Conservation (phyloP, 257 asterid species). For the Fraxinus pennsylvanica region DNA sequence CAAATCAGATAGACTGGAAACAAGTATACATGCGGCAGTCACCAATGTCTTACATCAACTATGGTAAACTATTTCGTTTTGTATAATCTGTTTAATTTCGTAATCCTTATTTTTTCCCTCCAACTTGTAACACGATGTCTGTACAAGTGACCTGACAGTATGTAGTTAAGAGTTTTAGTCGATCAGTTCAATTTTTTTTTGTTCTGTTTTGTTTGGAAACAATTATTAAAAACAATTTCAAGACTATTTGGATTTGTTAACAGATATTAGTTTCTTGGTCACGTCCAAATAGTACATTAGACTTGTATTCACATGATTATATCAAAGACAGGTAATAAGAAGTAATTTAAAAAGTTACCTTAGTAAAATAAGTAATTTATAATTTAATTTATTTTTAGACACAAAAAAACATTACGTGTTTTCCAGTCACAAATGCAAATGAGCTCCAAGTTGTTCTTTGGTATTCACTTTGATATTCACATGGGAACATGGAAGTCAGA, state of each 20-base stretch:
- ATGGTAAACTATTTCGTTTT: neutral
- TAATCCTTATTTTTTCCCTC: neutral
- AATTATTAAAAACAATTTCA: neutral
- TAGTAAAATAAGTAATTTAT: neutral
- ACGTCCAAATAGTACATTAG: neutral
- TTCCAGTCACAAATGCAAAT: neutral
- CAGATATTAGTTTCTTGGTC: neutral
- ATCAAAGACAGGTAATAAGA: neutral
- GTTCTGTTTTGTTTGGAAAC: neutral
- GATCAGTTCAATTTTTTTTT: neutral
- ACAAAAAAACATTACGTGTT: too few species aligned
- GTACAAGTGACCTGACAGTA: neutral
- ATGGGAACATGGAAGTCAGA: neutral
- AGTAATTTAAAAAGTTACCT: too few species aligned
- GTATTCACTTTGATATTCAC: neutral
- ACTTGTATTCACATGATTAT: neutral
- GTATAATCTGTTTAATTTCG: neutral
- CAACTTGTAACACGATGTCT: neutral
- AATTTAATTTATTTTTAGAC: neutral
- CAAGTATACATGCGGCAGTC: neutral
- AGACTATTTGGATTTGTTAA: neutral
- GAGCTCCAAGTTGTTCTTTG: neutral
- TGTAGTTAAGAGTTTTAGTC: neutral
- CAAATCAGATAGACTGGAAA: neutral
- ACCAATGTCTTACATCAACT: neutral